These are phyloP conservation scores for Hippophae rhamnoides DNA, from an alignment of 306 rosid genomes.

Conservation along the genomic window DNA sequence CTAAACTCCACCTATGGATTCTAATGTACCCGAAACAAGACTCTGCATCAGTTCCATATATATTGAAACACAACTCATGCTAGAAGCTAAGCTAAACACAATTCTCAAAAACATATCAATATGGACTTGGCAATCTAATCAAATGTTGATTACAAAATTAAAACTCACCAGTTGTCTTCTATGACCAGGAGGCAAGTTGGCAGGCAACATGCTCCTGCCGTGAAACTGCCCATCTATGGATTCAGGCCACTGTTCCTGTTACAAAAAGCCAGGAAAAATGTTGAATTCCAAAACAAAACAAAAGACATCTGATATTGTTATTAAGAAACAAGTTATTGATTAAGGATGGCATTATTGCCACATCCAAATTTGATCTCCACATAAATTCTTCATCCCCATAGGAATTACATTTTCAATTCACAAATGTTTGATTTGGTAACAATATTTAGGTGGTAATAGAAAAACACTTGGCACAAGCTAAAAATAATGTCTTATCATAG, in stretches of 20 bases:
- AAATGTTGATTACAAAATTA: slow-evolving; percentile 6
- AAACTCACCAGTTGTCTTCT: slow-evolving; percentile 63
- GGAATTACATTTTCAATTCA: too few species aligned
- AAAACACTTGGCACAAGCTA: too few species aligned
- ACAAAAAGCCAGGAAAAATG: slow-evolving; percentile 15
- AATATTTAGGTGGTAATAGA: too few species aligned
- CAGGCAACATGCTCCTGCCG: slow-evolving; percentile 44
- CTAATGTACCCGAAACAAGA: background rate
- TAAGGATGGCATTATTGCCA: too few species aligned
- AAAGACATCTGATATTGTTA: background rate
- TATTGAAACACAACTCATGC: background rate
- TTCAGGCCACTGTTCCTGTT: slow-evolving; percentile 72
- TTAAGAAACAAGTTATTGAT: background rate
- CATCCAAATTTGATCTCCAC: too few species aligned
- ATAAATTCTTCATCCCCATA: too few species aligned
- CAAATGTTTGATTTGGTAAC: too few species aligned
- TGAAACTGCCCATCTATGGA: slow-evolving; percentile 54
- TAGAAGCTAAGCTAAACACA: slow-evolving; percentile 6
- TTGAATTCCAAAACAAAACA: slow-evolving; percentile 14
- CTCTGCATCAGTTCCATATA: slow-evolving; percentile 3
- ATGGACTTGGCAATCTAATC: slow-evolving; percentile 1
- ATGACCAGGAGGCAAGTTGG: slow-evolving; percentile 53
- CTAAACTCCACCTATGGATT: background rate
- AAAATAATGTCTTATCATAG: too few species aligned
- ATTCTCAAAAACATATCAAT: slow-evolving; percentile 7